Conservation (phyloP, 352 stramenopile genomes). For the Phytophthora capsici region DNA sequence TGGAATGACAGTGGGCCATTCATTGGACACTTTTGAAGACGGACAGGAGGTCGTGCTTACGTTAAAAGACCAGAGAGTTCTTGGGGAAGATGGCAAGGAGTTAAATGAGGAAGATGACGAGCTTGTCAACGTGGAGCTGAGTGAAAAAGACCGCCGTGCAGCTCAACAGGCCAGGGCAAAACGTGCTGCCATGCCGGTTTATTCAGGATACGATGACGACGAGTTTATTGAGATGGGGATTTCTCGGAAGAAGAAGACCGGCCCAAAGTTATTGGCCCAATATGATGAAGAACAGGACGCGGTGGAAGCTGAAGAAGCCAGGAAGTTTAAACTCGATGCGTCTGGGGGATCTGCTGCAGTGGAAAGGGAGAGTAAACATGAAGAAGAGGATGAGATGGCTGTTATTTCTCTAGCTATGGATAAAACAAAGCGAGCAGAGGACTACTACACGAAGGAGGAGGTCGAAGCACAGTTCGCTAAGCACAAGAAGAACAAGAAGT, state of each 20-base stretch:
- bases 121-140: constrained; percentile 87
- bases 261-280: constrained; percentile 73
- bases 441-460: constrained; percentile 90
- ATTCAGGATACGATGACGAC: constrained; percentile 96
- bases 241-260: constrained; percentile 42
- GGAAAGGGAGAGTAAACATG: constrained; percentile 12
- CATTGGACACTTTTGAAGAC: constrained; percentile 85
- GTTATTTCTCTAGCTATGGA: constrained; percentile 73
- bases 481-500: constrained; percentile 83
- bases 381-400: constrained; percentile 48
- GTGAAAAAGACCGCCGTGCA: constrained; percentile 65
- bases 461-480: constrained; percentile 84
- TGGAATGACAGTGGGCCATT: constrained; percentile 92
- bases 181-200: constrained; percentile 77
- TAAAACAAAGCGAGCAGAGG: constrained; percentile 54
- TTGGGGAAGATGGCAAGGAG: constrained; percentile 83
- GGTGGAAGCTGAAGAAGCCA: constrained; percentile 37
- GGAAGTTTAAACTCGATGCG: constrained; percentile 70
- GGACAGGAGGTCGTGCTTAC: constrained; percentile 95
- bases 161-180: constrained; percentile 53
- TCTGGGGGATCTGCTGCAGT: constrained; percentile 31
- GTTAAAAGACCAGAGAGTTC: constrained; percentile 90
- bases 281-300: constrained; percentile 90
- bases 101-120: constrained; percentile 84
- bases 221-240: constrained; percentile 93